Evolutionary conservation across 2,329 filamentous ascomycete species (phyloP), one percentile per base, ranked within the genome.

Genomic region (Gremmenia infestans): DNA sequence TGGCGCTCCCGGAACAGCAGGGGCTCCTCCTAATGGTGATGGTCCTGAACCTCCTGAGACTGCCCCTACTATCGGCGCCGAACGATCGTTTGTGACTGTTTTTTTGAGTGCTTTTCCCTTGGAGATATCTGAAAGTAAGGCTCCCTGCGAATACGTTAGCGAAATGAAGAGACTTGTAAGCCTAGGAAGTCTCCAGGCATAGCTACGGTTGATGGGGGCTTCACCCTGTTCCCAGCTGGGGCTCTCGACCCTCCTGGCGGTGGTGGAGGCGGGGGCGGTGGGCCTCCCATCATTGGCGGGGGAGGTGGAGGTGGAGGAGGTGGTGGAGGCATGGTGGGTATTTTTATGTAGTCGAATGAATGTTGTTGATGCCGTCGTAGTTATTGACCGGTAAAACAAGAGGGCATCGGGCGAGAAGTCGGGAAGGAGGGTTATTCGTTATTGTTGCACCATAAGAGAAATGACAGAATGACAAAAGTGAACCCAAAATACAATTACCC

Each of bases 11-110:
- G 89, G 89, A n/a, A 96, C 78, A 22, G 92, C 88, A 40, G 92
- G 92, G 49, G 91, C 92, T 60, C 88, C 87, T 63, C 84, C 87
- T 55, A 89, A 74, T 12, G 86, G 80, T 53, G 82, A 84, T 35
- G 78, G 80, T 12, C 81, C 80, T 35, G 78, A 77, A 50, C 80
- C 76, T 50, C 77, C 78, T 52, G 79, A 77, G 50, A 77, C 67
- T 54, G 81, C 83, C 58, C 73, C 81, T 55, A 97, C 72, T 50
- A 81, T 66, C 0, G 93, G 93, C 7, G 90, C 90, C 22, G 92
- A 97, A 72, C 93, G 86, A 72, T 97, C 93, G 73, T 97, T 97
- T 64, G 92, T 89, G 54, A 91, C 86, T 35, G 90, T 80, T 73
- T 96, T 97, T 74, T 88, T 96, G 57, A 97, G 79, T 59, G 78